Evolutionary conservation across 2,329 filamentous ascomycete genomes (phyloP).

Genomic region (Malbranchea cinnamomea): DNA sequence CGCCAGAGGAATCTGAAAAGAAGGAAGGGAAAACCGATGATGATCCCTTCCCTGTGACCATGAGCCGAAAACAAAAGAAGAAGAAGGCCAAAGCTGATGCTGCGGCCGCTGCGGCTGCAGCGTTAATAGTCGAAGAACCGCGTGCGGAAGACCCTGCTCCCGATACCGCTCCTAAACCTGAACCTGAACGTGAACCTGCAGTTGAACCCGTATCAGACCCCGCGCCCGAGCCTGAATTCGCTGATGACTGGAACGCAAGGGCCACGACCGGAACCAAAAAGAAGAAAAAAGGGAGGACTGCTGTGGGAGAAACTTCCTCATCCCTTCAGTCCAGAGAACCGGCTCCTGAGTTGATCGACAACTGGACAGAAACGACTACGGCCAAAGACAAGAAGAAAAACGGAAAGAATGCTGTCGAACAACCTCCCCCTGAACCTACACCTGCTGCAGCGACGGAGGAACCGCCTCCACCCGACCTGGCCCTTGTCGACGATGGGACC

Average conservation of each 20-base stretch:
- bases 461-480: slow-evolving; percentile 11
- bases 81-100: slow-evolving; percentile 19
- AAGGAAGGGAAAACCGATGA: too few species aligned
- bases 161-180: slow-evolving; percentile 9
- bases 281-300: slow-evolving; percentile 15
- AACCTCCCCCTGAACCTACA: slow-evolving; percentile 20
- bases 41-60: slow-evolving; percentile 9
- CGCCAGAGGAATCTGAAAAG: slow-evolving; percentile 4
- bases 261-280: slow-evolving; percentile 9
- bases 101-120: slow-evolving; percentile 7
- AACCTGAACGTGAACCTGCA: slow-evolving; percentile 20
- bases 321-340: slow-evolving; percentile 10
- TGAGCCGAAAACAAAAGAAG: slow-evolving; percentile 16
- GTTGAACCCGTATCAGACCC: slow-evolving; percentile 19
- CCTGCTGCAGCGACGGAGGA: slow-evolving; percentile 18
- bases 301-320: slow-evolving; percentile 16
- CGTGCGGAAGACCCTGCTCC: slow-evolving; percentile 6
- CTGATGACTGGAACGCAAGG: slow-evolving; percentile 20
- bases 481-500: too few species aligned
- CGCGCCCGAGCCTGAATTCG: slow-evolving; percentile 23
- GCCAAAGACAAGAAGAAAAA: slow-evolving; percentile 27
- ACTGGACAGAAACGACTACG: slow-evolving; percentile 20
- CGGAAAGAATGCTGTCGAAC: slow-evolving; percentile 28
- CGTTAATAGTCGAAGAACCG: slow-evolving; percentile 9
- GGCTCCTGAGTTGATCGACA: slow-evolving; percentile 14